These are phyloP conservation scores for Geranomyces michiganensis DNA, from an alignment of 192 early-diverging fungal genomes.

Conservation along the genomic window DNA sequence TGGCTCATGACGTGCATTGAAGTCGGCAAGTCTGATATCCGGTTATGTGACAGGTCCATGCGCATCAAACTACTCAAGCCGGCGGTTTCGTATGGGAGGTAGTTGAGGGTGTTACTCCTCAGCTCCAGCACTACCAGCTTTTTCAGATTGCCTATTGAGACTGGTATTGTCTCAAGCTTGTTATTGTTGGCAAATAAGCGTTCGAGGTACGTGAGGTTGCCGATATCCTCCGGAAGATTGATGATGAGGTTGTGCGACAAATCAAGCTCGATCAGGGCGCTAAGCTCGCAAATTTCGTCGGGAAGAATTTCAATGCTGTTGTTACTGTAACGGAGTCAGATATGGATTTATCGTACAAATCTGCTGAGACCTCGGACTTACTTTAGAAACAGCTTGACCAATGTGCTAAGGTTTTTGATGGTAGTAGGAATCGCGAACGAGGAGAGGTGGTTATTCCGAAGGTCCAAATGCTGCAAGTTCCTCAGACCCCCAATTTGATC, in stretches of 20 bases:
- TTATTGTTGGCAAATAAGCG: conserved; percentile 49
- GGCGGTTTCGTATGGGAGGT: conserved; percentile 41
- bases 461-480: conserved; percentile 38
- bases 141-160: conserved; percentile 36
- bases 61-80: conserved; percentile 30
- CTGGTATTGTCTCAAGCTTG: conserved; percentile 48
- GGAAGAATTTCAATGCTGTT: conserved; percentile 49
- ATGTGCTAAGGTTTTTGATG: conserved; percentile 30
- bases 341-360: background rate
- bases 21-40: conserved; percentile 45
- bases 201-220: conserved; percentile 40
- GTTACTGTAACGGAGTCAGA: conserved; percentile 23
- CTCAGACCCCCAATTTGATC: conserved; percentile 44
- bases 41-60: conserved; percentile 44
- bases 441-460: conserved; percentile 49
- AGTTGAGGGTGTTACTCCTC: conserved; percentile 39
- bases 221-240: conserved; percentile 48
- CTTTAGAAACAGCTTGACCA: conserved; percentile 45
- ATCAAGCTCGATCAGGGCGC: conserved; percentile 46
- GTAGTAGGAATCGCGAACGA: conserved; percentile 44
- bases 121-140: conserved; percentile 45
- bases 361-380: background rate
- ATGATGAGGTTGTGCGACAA: conserved; percentile 44
- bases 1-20: conserved; percentile 34
- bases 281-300: conserved; percentile 51